Evolutionary conservation across 1,284 basidiomycete species (phyloP), one percentile per base, ranked within the genome.

Genomic region (Apiotrichum brassicae): DNA sequence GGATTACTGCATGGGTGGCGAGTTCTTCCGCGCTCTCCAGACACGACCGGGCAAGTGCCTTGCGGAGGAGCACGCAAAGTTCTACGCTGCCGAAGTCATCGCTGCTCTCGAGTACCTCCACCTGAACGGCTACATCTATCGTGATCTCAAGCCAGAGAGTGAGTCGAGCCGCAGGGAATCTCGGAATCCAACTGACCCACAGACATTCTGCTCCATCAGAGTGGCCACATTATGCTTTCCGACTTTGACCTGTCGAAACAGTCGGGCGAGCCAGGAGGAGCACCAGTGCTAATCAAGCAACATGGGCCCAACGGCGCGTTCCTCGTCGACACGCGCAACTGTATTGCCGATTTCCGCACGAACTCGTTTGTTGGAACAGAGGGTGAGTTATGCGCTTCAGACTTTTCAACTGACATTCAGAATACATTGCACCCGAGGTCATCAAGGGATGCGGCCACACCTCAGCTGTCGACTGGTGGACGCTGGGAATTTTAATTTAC

Each of bases 401-500:
- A 51, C 59, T 18, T 47, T 71, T 9, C 18, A 36, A 22, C 37
- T 24, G 22, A 22, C 19, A 38, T 19, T 6, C 37, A 91, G 93
- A 97, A 76, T 97, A 98, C 79, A 97, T 97, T 68, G 93, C 94
- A 36, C 94, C 94, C 55, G 94, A 97, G 76, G 95, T 99, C 53
- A 98, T 99, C 70, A 89, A 91, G 66, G 93, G 92, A 39, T 84
- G 89, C 70, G 95, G 95, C 14, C 95, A 99, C 75, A 97, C 94
- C 32, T 91, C 89, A 54, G 92, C 95, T 8, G 95, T 99, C 46
- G 95, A 99, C 75, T 98, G 94, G 94, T 97, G 91, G 95, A 98
- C 94, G 28, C 78, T 97, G 44, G 95, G 95, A 34, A 98, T 99
- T 64, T 81, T 99, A 64, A 91, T 98, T 64, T 97, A 94, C 76